Percentiles rank a stretch among this genome's conserved stretches.
These are phyloP conservation scores for Phytophthora sp. DNA, from an alignment of 352 stramenopile genomes.

Conservation along the genomic window DNA sequence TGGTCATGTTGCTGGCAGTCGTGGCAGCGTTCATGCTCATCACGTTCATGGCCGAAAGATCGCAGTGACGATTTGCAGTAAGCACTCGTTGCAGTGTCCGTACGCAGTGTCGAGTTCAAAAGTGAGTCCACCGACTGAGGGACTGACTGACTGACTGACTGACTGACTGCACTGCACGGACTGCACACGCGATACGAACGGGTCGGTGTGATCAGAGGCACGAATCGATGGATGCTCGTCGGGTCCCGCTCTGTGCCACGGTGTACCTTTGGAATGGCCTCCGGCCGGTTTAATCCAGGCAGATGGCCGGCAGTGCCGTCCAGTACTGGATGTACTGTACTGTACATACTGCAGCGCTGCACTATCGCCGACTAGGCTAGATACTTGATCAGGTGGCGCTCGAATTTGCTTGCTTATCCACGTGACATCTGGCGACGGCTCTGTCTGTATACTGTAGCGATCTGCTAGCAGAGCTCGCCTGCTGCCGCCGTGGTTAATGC, in stretches of 20 bases:
- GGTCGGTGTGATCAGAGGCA: constrained; percentile 19
- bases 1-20: neutral
- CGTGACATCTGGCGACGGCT: constrained; percentile 10
- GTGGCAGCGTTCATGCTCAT: neutral
- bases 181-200: constrained; percentile 14
- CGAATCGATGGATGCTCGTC: constrained; percentile 19
- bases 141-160: too few relatives aligned
- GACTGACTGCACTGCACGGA: too few relatives aligned
- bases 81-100: neutral
- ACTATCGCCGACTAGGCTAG: too few relatives aligned
- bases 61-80: too few relatives aligned
- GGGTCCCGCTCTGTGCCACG: constrained; percentile 10
- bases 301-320: too few relatives aligned
- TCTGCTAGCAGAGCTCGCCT: constrained; percentile 2
- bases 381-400: neutral
- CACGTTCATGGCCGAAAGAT: neutral
- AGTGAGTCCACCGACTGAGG: constrained; percentile 13
- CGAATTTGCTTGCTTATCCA: constrained; percentile 4
- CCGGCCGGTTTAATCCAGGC: constrained; percentile 20
- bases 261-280: constrained; percentile 20
- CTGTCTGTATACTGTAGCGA: too few relatives aligned
- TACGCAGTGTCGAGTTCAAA: constrained; percentile 35
- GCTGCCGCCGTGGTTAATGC: neutral
- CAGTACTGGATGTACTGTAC: too few relatives aligned
- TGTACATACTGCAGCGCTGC: too few relatives aligned